Evolutionary conservation across 768 basidiomycete genomes (phyloP).

Genomic region (Russula olivacea): DNA sequence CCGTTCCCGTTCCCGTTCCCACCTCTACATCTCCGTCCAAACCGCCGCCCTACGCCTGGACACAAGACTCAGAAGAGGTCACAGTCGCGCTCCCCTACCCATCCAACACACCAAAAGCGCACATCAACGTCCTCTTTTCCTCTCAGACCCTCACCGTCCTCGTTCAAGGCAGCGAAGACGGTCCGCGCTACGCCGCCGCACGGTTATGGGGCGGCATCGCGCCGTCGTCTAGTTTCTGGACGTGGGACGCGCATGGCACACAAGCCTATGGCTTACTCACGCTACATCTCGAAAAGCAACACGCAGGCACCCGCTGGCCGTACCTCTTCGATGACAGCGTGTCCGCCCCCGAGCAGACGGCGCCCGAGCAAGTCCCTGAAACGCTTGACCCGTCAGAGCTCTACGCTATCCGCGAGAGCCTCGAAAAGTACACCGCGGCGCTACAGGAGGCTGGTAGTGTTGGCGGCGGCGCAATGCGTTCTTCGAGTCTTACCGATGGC

Average conservation of each 20-base stretch:
- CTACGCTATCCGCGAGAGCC: conserved; percentile 65
- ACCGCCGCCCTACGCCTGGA: conserved; percentile 89
- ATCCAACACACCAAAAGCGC: conserved; percentile 51
- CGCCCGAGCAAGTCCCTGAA: conserved; percentile 65
- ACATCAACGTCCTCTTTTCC: conserved; percentile 64
- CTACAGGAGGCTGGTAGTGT: conserved; percentile 33
- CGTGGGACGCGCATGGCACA: conserved; percentile 77
- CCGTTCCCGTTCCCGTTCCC: conserved; percentile 43
- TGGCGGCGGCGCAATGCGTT: conserved; percentile 58
- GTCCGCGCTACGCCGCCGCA: conserved; percentile 57
- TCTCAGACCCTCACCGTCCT: conserved; percentile 59
- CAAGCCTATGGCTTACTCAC: conserved; percentile 65
- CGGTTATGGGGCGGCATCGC: conserved; percentile 77
- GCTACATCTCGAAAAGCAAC: conserved; percentile 80
- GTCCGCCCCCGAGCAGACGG: conserved; percentile 40
- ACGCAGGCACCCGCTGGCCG: conserved; percentile 80
- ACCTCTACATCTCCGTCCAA: conserved; percentile 37
- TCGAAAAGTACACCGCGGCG: conserved; percentile 81
- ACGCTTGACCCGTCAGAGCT: conserved; percentile 84
- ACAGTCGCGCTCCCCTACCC: conserved; percentile 84
- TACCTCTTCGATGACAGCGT: conserved; percentile 64
- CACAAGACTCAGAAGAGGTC: conserved; percentile 76
- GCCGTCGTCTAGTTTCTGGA: conserved; percentile 83
- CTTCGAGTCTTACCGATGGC: conserved; percentile 69
- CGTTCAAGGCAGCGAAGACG: conserved; percentile 36